These are phyloP conservation scores for Syzygium malaccense DNA, from an alignment of 441 rosid species.

Conservation along the genomic window DNA sequence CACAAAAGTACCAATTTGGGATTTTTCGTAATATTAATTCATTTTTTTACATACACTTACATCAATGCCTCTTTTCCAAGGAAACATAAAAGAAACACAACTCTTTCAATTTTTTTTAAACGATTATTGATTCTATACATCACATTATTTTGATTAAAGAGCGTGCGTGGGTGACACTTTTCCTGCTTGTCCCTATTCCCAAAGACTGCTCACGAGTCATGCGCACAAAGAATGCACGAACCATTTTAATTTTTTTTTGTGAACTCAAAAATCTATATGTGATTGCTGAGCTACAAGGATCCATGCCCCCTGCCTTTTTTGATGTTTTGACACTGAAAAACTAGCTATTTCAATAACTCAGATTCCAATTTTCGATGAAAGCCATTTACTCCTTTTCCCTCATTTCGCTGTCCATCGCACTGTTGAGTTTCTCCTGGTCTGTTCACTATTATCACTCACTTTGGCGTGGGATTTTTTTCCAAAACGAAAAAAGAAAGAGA, in stretches of 20 bases:
- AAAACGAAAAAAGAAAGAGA: not conserved
- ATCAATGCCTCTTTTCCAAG: not conserved
- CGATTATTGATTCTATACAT: not conserved
- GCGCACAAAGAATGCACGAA: not conserved
- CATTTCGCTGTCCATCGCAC: not conserved
- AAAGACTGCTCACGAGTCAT: not conserved
- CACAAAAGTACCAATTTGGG: too few relatives aligned
- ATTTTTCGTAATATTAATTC: too few relatives aligned
- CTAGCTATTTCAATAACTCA: not conserved
- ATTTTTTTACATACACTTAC: not conserved
- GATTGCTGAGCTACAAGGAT: not conserved
- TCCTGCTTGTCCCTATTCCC: not conserved
- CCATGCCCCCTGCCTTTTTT: not conserved
- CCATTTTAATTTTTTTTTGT: not conserved
- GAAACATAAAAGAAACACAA: not conserved
- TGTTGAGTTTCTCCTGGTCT: not conserved
- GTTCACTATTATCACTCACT: not conserved
- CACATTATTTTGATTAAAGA: not conserved
- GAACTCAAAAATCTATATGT: not conserved
- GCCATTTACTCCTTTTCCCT: not conserved
- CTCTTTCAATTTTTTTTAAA: not conserved
- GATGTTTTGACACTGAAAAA: not conserved
- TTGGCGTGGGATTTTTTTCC: not conserved
- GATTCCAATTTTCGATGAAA: not conserved
- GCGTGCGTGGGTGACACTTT: not conserved